Evolutionary conservation across 768 basidiomycete species (phyloP).

Genomic region (Mycena vulgaris): DNA sequence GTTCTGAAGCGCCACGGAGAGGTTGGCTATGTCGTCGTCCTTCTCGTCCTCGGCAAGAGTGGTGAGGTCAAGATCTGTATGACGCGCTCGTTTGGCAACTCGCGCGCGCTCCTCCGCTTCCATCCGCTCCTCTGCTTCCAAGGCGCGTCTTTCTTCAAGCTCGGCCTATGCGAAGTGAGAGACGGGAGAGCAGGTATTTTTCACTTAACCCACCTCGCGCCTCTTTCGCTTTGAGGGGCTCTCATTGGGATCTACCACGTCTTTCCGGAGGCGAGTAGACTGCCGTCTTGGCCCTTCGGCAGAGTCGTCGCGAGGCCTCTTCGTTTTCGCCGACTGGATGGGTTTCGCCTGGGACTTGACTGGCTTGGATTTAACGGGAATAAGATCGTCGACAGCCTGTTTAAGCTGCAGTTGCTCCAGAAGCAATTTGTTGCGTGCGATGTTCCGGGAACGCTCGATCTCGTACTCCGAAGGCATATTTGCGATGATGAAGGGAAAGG

Average conservation of each 20-base stretch:
- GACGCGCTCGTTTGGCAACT: conserved; percentile 77
- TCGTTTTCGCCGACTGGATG: conserved; percentile 71
- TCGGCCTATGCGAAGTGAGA: conserved; percentile 56
- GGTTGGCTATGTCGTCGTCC: conserved; percentile 59
- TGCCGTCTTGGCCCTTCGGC: conserved; percentile 72
- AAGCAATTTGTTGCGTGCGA: conserved; percentile 83
- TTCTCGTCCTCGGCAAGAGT: conserved; percentile 69
- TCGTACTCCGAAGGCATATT: conserved; percentile 58
- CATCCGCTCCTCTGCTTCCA: conserved; percentile 74
- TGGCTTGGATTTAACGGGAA: conserved; percentile 60
- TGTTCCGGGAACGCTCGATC: conserved; percentile 84
- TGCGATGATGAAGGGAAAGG: neutral
- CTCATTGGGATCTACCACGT: conserved; percentile 70
- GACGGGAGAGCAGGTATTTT: neutral
- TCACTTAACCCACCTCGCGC: conserved; percentile 67
- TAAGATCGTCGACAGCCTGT: conserved; percentile 66
- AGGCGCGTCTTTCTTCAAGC: conserved; percentile 62
- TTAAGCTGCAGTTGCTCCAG: conserved; percentile 80
- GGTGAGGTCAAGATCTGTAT: conserved; percentile 73
- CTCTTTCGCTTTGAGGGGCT: conserved; percentile 73
- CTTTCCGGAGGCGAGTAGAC: conserved; percentile 70
- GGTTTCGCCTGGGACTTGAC: conserved; percentile 69
- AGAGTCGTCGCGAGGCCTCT: conserved; percentile 61
- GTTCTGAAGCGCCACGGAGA: conserved; percentile 62
- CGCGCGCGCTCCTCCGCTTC: conserved; percentile 75